Conservation (phyloP, 2,329 filamentous ascomycete species). For the Fusarium sublunatum region DNA sequence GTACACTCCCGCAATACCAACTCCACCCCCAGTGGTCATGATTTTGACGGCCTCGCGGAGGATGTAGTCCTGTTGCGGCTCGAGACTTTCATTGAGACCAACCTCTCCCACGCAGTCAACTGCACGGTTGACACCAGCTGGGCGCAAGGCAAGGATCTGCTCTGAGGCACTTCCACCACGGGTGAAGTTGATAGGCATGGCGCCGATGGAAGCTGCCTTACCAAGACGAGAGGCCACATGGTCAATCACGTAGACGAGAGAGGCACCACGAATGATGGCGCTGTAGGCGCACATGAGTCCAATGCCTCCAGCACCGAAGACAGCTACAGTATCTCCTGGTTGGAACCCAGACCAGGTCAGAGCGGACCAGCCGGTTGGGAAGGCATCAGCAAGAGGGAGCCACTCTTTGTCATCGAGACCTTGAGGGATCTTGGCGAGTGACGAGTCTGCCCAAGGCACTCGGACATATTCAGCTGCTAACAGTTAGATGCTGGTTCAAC, state of each 20-base stretch:
- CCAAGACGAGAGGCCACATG: constrained; percentile 16
- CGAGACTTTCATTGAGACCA: constrained; percentile 10
- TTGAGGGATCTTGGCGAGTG: constrained; percentile 6
- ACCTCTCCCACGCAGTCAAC: constrained; percentile 23
- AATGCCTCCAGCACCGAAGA: constrained; percentile 23
- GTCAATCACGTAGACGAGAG: constrained; percentile 29
- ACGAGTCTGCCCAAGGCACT: constrained; percentile 16
- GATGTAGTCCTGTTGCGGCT: constrained; percentile 22
- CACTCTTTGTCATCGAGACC: constrained; percentile 16
- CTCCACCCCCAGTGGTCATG: background rate
- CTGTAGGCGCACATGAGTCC: constrained; percentile 28
- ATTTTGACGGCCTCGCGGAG: constrained; percentile 14
- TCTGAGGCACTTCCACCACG: constrained; percentile 25
- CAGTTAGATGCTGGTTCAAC: background rate
- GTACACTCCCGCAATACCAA: constrained; percentile 20
- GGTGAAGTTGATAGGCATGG: constrained; percentile 30
- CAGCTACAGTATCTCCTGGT: constrained; percentile 23
- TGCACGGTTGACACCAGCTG: constrained; percentile 8
- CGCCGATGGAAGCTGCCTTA: constrained; percentile 21
- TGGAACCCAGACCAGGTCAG: constrained; percentile 20
- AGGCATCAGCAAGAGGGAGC: constrained; percentile 14
- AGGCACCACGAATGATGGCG: constrained; percentile 28
- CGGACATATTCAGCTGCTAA: constrained; percentile 16
- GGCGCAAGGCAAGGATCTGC: constrained; percentile 22
- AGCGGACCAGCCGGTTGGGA: constrained; percentile 22